Conservation (phyloP, 2,329 filamentous ascomycete genomes). For the Scopulariopsis brevicaulis region DNA sequence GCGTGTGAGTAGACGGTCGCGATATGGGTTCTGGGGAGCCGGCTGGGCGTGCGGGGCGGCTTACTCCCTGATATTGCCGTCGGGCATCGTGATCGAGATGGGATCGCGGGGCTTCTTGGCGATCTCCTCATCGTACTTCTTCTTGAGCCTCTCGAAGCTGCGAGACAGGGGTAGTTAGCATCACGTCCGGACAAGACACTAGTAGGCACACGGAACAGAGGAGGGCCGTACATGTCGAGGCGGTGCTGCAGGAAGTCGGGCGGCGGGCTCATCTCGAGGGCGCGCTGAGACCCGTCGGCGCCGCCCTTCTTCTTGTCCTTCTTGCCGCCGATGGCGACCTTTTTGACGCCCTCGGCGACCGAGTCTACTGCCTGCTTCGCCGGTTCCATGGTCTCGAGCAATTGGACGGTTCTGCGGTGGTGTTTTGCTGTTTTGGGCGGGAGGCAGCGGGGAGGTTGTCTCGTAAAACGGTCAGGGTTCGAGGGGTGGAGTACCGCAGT, state of each 20-base stretch:
- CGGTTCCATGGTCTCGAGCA: slow-evolving; percentile 28
- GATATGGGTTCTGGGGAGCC: background rate
- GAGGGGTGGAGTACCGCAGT: background rate
- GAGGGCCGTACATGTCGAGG: slow-evolving; percentile 37
- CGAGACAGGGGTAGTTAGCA: background rate
- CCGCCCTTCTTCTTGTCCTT: slow-evolving; percentile 38
- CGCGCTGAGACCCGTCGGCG: slow-evolving; percentile 21
- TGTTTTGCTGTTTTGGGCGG: background rate
- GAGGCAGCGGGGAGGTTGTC: background rate
- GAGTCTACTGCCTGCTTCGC: slow-evolving; percentile 34
- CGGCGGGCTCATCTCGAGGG: slow-evolving; percentile 38
- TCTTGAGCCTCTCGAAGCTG: slow-evolving; percentile 82
- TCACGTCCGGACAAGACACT: background rate
- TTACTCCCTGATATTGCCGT: slow-evolving; percentile 52
- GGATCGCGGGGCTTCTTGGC: slow-evolving; percentile 58
- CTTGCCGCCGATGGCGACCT: slow-evolving; percentile 39
- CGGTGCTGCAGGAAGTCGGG: slow-evolving; percentile 76
- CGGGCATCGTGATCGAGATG: slow-evolving; percentile 63
- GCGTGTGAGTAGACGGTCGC: background rate
- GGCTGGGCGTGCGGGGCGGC: background rate
- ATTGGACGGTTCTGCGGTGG: background rate
- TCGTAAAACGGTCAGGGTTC: background rate
- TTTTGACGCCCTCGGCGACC: slow-evolving; percentile 47
- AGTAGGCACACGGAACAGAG: background rate
- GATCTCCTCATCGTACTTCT: slow-evolving; percentile 68